These are phyloP conservation scores for Ambrosiella beaveri DNA, from an alignment of 2,329 filamentous ascomycete genomes.

Conservation along the genomic window DNA sequence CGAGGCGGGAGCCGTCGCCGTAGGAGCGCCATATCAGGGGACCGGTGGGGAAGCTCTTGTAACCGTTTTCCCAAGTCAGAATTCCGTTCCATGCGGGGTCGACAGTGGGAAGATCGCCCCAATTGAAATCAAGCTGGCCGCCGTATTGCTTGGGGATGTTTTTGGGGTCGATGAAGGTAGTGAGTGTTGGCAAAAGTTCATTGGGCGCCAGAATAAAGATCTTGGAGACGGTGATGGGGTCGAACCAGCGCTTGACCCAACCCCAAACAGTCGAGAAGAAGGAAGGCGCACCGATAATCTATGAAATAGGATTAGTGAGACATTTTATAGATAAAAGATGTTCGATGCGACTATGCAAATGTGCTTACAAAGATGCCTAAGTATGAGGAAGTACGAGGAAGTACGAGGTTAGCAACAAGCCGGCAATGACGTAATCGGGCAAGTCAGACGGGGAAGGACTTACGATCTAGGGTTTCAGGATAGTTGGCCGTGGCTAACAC, in stretches of 20 bases:
- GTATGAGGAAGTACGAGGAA: neutral
- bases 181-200: constrained; percentile 62
- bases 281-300: constrained; percentile 68
- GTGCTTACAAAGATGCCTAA: constrained; percentile 13
- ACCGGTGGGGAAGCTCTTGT: constrained; percentile 36
- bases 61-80: constrained; percentile 34
- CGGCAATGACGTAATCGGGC: neutral
- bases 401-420: constrained; percentile 1
- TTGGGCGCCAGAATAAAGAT: constrained; percentile 70
- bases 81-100: constrained; percentile 41
- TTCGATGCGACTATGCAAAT: neutral
- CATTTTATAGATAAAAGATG: too few species aligned
- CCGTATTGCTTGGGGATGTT: constrained; percentile 86
- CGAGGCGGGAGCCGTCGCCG: constrained; percentile 28
- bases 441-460: constrained; percentile 28
- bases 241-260: constrained; percentile 92
- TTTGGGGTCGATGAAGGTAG: constrained; percentile 60
- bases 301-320: constrained; percentile 19
- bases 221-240: constrained; percentile 84
- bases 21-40: constrained; percentile 40
- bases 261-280: constrained; percentile 92
- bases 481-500: constrained; percentile 83
- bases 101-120: constrained; percentile 56
- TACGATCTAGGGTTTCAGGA: constrained; percentile 78
- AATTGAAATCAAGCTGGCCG: constrained; percentile 67